Conservation (phyloP, 331 rosid species). For the Arachis monticola region DNA sequence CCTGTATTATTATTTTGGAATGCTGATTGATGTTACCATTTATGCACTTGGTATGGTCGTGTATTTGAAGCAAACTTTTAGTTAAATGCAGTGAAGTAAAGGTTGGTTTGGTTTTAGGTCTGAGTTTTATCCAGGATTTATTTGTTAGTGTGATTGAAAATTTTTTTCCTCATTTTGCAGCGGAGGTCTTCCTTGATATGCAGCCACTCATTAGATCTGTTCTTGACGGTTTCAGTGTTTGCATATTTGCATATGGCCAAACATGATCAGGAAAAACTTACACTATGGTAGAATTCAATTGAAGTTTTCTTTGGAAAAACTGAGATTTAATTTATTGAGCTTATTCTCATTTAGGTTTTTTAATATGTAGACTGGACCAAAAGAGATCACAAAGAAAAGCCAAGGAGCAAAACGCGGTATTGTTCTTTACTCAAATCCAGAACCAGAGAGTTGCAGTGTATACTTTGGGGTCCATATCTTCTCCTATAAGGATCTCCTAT, state of each 20-base stretch:
- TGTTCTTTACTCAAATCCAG: too few relatives aligned
- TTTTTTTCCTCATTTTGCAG: slow-evolving; percentile 54
- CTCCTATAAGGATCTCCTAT: too few relatives aligned
- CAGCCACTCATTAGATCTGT: slow-evolving; percentile 78
- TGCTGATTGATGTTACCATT: slow-evolving; percentile 17
- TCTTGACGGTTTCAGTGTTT: slow-evolving; percentile 77
- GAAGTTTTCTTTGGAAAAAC: slow-evolving; percentile 3
- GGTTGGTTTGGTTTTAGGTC: slow-evolving; percentile 54
- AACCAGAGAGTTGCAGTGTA: too few relatives aligned
- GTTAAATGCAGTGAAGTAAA: slow-evolving; percentile 31
- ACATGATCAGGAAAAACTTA: slow-evolving; percentile 83
- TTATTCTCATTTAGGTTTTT: slow-evolving; percentile 34
- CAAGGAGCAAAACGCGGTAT: too few relatives aligned
- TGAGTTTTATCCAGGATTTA: slow-evolving; percentile 22
- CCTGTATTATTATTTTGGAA: slow-evolving; percentile 24
- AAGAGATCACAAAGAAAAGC: slow-evolving; percentile 80
- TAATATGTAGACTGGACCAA: slow-evolving; percentile 79
- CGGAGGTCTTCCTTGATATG: slow-evolving; percentile 91
- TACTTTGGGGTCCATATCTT: too few relatives aligned
- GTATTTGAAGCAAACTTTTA: slow-evolving; percentile 6
- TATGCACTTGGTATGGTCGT: slow-evolving; percentile 19
- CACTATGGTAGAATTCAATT: slow-evolving; percentile 68
- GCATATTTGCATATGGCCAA: slow-evolving; percentile 85
- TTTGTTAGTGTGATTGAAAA: not conserved
- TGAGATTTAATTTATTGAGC: not conserved